Evolutionary conservation across 139 green algal species (phyloP), one percentile per base, ranked within the genome.

Genomic region (Volvox reticuliferus): DNA sequence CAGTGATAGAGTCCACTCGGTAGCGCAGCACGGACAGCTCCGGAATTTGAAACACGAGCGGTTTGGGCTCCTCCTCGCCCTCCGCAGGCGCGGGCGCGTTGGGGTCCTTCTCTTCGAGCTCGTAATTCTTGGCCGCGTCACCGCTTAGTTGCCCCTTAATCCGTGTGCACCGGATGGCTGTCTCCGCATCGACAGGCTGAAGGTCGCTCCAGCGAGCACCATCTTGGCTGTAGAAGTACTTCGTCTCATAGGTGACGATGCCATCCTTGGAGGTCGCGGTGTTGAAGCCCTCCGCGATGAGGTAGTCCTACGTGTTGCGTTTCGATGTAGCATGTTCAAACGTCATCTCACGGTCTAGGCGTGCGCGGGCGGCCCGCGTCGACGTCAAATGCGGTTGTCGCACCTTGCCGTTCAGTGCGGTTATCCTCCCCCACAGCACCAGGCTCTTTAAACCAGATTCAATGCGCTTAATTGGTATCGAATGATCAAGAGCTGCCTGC

Each of bases 221-320:
- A 86, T 98, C 96, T 68, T 97, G 94, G 82, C 91, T 96, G 92
- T 95, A 98, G 75, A 94, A 96, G 91, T 95, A 96, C 84, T 96
- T 97, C 26, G 91, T 71, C 55, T 96, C 93, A 61, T 88, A 93
- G 17, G 82, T 80, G 2, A 94, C 88, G 24, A 91, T 68, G 30
- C 89, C 89, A 19, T 88, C 92, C 36, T 92, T 91, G n/a, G 73
- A 75, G 32, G 92, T 89, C 0, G 93, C 85, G 5, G 79, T 83
- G 86, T 94, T 95, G 81, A 90, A 93, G n/a, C 94, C 96, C 73
- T 96, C 93, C 19, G 96, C 95, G 16, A 98, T 88, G 1, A 97
- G 67, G 91, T 97, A 98, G 90, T 98, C 96, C 94, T 96, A 85
- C 32, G 35, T 1, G 6, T 22, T 36, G 6, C 19, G 44, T 85